Conservation (phyloP, 352 stramenopile genomes). For the Plasmopara viticola region DNA sequence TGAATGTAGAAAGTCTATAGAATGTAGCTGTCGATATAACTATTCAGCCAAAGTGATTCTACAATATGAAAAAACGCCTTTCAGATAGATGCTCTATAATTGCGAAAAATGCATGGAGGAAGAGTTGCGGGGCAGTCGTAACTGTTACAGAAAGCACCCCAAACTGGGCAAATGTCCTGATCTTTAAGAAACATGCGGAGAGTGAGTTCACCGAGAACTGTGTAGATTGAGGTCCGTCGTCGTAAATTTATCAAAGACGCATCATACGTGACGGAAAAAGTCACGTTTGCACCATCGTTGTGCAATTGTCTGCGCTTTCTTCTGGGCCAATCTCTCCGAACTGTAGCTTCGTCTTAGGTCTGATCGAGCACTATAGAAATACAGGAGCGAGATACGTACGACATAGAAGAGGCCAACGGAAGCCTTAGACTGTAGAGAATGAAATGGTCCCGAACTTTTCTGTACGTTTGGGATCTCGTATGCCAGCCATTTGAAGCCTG, state of each 20-base stretch:
- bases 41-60: no score
- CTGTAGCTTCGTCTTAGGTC: background rate
- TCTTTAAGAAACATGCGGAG: no score
- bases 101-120: no score
- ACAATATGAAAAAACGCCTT: no score
- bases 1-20: background rate
- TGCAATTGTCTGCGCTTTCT: background rate
- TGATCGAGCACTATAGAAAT: slow-evolving; percentile 3
- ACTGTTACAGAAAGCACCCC: no score
- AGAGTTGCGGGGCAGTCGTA: no score
- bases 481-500: slow-evolving; percentile 30
- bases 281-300: background rate
- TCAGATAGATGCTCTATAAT: no score
- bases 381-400: background rate
- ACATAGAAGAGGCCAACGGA: slow-evolving; percentile 2
- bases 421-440: no score
- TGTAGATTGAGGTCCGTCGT: slow-evolving; percentile 11
- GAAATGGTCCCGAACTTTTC: slow-evolving; percentile 15
- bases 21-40: no score
- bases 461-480: slow-evolving; percentile 24
- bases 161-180: no score
- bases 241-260: slow-evolving; percentile 23
- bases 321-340: no score
- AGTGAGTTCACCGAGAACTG: no score
- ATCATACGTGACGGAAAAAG: background rate